Evolutionary conservation across 169 alveolate species (phyloP).

Genomic region (Plasmodium ovale): DNA sequence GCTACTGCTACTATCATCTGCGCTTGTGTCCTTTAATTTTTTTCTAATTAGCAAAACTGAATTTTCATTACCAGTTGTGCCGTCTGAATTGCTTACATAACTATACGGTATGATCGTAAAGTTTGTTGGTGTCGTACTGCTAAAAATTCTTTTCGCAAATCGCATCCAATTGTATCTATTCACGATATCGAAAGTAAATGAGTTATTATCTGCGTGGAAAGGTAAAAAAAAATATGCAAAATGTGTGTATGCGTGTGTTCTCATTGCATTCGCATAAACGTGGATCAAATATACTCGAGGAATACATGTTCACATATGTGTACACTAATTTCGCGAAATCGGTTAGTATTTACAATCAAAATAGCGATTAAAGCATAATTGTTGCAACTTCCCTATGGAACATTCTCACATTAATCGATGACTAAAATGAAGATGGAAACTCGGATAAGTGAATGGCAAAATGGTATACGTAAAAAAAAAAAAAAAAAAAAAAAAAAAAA

Average conservation of each 20-base stretch:
- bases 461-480: too few species aligned
- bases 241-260: neutral
- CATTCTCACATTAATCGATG: neutral
- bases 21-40: neutral
- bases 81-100: conserved; percentile 17
- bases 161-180: conserved; percentile 16
- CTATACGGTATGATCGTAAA: conserved; percentile 40
- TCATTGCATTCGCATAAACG: neutral
- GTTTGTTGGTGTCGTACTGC: conserved; percentile 15
- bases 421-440: too few species aligned
- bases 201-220: conserved; percentile 11
- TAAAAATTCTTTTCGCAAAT: conserved; percentile 28
- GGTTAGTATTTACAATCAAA: too few species aligned
- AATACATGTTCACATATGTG: neutral
- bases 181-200: conserved; percentile 33
- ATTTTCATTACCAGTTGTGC: neutral
- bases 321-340: neutral
- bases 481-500: too few species aligned
- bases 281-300: neutral
- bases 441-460: too few species aligned
- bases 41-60: conserved; percentile 54
- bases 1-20: neutral
- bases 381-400: neutral
- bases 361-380: too few species aligned
- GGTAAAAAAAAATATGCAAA: neutral